Conservation (phyloP, 306 rosid species). For the Vigna mungo region DNA sequence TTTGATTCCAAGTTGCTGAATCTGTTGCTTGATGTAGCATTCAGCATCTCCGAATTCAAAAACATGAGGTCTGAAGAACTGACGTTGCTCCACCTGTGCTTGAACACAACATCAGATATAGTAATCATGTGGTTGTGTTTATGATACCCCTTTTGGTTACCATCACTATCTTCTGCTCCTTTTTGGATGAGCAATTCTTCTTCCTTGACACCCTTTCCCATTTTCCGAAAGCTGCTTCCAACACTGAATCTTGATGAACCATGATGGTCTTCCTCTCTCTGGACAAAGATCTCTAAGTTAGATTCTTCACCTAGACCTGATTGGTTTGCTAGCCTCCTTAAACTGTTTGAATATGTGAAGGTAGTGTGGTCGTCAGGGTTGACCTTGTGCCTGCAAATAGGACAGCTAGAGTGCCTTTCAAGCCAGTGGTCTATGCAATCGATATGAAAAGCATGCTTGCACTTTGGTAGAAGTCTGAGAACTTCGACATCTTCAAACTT, state of each 20-base stretch:
- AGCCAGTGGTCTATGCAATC: slow-evolving; percentile 94
- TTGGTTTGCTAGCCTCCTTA: slow-evolving; percentile 58
- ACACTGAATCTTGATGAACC: slow-evolving; percentile 82
- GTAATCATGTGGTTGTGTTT: slow-evolving; percentile 79
- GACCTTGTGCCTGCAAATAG: slow-evolving; percentile 82
- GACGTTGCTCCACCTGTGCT: slow-evolving; percentile 88
- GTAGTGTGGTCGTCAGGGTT: slow-evolving; percentile 66
- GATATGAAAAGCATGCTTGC: slow-evolving; percentile 93
- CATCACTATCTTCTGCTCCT: slow-evolving; percentile 40
- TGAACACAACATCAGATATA: slow-evolving; percentile 75
- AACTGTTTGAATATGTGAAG: slow-evolving; percentile 67
- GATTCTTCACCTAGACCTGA: slow-evolving; percentile 68
- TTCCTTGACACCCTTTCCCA: slow-evolving; percentile 49
- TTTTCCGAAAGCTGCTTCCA: slow-evolving; percentile 87
- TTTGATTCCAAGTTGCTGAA: slow-evolving; percentile 54
- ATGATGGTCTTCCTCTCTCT: slow-evolving; percentile 74
- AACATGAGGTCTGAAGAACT: slow-evolving; percentile 89
- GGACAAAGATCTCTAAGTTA: slow-evolving; percentile 76
- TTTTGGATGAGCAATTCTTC: slow-evolving; percentile 58
- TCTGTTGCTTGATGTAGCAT: slow-evolving; percentile 64
- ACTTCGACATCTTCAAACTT: slow-evolving; percentile 85
- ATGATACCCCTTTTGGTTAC: slow-evolving; percentile 52
- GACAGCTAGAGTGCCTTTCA: slow-evolving; percentile 89
- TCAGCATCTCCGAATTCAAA: slow-evolving; percentile 81
- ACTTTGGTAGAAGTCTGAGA: slow-evolving; percentile 81